Evolutionary conservation across 768 basidiomycete genomes (phyloP).

Genomic region (Lactarius pseudohatsudake): DNA sequence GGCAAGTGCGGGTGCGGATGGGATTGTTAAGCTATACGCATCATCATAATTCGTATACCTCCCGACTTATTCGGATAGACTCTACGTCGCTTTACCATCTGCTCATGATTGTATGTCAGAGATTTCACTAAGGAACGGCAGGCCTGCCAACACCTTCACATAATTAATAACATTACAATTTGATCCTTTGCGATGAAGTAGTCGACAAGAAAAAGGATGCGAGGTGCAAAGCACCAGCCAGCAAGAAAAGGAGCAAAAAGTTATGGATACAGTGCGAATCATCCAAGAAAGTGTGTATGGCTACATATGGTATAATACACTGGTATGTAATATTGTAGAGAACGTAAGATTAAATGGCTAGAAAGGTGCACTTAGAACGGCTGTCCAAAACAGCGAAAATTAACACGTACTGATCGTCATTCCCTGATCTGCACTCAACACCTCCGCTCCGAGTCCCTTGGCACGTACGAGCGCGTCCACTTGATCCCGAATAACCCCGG

Average conservation of each 20-base stretch:
- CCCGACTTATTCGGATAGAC: slow-evolving; percentile 15
- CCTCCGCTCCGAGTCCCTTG: slow-evolving; percentile 65
- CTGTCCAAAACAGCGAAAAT: not conserved
- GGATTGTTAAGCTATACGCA: slow-evolving; percentile 87
- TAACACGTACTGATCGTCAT: slow-evolving; percentile 63
- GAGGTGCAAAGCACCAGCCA: not conserved
- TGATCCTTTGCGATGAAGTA: not conserved
- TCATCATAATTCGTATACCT: slow-evolving; percentile 55
- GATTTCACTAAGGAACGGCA: slow-evolving; percentile 2
- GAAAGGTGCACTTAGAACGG: not conserved
- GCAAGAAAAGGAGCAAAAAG: not conserved
- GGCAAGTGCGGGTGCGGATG: slow-evolving; percentile 95
- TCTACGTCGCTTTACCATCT: slow-evolving; percentile 21
- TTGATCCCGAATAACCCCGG: slow-evolving; percentile 71
- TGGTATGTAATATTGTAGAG: not conserved
- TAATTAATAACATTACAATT: not conserved
- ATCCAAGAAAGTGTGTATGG: slow-evolving; percentile 33
- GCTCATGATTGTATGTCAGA: slow-evolving; percentile 21
- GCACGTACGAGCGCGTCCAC: slow-evolving; percentile 60
- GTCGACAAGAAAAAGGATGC: not conserved
- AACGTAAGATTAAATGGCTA: slow-evolving; percentile 21
- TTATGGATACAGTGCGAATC: slow-evolving; percentile 25
- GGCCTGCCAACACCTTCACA: slow-evolving; percentile 6
- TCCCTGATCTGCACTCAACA: slow-evolving; percentile 75
- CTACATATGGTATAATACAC: slow-evolving; percentile 44